Conservation (phyloP, 192 early-diverging fungal species). For the Rhizophagus clarus region DNA sequence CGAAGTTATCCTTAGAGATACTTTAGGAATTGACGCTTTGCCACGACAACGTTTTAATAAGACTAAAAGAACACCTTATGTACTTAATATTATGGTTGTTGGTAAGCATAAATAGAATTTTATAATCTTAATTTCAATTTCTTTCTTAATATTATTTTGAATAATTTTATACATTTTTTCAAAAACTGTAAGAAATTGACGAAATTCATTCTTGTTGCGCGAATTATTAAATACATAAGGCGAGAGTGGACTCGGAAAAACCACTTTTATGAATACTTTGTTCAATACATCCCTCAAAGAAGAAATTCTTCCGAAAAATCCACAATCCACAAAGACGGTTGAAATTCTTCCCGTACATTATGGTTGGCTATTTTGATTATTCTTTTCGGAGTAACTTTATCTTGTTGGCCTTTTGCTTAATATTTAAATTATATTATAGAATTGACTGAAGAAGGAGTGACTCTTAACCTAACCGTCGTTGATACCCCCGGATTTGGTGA, state of each 20-base stretch:
- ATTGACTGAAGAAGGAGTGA: conserved; percentile 90
- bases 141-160: conserved; percentile 14
- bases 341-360: conserved; percentile 83
- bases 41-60: conserved; percentile 69
- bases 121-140: neutral
- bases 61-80: conserved; percentile 74
- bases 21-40: conserved; percentile 72
- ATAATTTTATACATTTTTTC: conserved; percentile 2
- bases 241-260: conserved; percentile 98
- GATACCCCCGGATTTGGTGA: conserved; percentile 90
- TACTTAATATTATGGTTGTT: conserved; percentile 95
- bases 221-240: conserved; percentile 49
- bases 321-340: conserved; percentile 77
- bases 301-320: conserved; percentile 59
- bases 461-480: conserved; percentile 87
- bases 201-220: conserved; percentile 21
- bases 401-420: neutral
- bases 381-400: neutral
- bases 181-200: neutral
- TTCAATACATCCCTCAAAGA: conserved; percentile 93
- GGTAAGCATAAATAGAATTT: conserved; percentile 52
- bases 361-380: conserved; percentile 56
- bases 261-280: conserved; percentile 98
- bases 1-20: conserved; percentile 49
- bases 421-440: conserved; percentile 52